Conservation (phyloP, 2,329 filamentous ascomycete species). For the Xylaria sp. region DNA sequence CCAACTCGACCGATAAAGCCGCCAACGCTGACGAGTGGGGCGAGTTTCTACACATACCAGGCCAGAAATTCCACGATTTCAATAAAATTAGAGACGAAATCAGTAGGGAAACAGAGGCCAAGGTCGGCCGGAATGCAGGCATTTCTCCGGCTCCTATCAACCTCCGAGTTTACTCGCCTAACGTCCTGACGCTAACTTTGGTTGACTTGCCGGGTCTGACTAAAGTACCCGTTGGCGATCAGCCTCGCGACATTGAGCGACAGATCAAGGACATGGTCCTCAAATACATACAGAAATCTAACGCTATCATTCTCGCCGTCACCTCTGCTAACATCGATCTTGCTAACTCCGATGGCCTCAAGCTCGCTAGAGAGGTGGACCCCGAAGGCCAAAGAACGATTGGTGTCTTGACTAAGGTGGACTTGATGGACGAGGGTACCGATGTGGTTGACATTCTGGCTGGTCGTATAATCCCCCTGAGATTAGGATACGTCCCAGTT, state of each 20-base stretch:
- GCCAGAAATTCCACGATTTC: constrained; percentile 98
- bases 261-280: constrained; percentile 98
- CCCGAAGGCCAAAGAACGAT: constrained; percentile 98
- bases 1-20: constrained; percentile 79
- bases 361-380: constrained; percentile 95
- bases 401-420: constrained; percentile 97
- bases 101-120: constrained; percentile 93
- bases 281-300: constrained; percentile 98
- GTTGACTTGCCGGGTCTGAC: constrained; percentile 97
- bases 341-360: constrained; percentile 97
- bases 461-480: constrained; percentile 93
- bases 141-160: constrained; percentile 98
- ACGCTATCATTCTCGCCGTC: constrained; percentile 96
- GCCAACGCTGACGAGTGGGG: constrained; percentile 97
- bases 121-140: constrained; percentile 95
- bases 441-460: constrained; percentile 99
- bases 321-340: constrained; percentile 97
- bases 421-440: constrained; percentile 98
- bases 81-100: constrained; percentile 99
- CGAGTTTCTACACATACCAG: constrained; percentile 97
- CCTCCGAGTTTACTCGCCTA: constrained; percentile 96
- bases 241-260: constrained; percentile 94
- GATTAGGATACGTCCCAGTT: constrained; percentile 95
- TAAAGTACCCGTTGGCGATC: constrained; percentile 95
- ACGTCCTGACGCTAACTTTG: constrained; percentile 94